Evolutionary conservation across 495 filamentous ascomycete genomes (phyloP).

Genomic region (Aspergillus wentii): DNA sequence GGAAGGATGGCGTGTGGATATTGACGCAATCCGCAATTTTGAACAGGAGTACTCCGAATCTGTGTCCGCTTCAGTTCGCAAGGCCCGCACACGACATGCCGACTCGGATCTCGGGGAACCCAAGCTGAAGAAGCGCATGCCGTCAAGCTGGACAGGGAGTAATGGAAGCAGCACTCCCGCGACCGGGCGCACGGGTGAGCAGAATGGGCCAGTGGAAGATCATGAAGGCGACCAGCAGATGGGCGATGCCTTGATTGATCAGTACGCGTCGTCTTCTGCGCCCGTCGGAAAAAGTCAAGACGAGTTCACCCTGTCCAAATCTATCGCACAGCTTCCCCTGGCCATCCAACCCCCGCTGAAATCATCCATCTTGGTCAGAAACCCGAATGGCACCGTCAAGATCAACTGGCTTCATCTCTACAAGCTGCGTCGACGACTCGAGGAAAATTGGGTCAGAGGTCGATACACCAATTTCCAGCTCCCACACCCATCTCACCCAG

Average conservation of each 20-base stretch:
- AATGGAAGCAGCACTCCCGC: slow-evolving; percentile 2
- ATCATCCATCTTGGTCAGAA: slow-evolving; percentile 29
- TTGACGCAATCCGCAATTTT: slow-evolving; percentile 57
- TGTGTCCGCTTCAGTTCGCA: slow-evolving; percentile 37
- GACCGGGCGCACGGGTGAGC: no score
- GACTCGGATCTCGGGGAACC: slow-evolving; percentile 45
- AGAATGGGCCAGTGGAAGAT: slow-evolving; percentile 31
- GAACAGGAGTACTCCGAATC: slow-evolving; percentile 55
- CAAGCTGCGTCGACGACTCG: slow-evolving; percentile 76
- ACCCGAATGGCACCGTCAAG: slow-evolving; percentile 28
- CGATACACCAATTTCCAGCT: slow-evolving; percentile 83
- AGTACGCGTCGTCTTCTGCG: slow-evolving; percentile 6
- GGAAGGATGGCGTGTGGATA: slow-evolving; percentile 80
- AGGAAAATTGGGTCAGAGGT: slow-evolving; percentile 86
- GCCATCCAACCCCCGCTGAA: slow-evolving; percentile 18
- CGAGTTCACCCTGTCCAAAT: slow-evolving; percentile 5
- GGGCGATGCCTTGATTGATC: slow-evolving; percentile 34
- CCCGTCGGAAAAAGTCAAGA: no score
- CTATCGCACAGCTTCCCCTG: slow-evolving; percentile 6
- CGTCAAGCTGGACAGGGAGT: slow-evolving; percentile 36
- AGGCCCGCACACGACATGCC: slow-evolving; percentile 34
- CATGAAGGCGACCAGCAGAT: slow-evolving; percentile 44
- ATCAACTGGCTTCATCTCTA: slow-evolving; percentile 67
- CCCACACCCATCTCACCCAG: slow-evolving; percentile 71
- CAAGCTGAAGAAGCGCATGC: slow-evolving; percentile 48